phyloP scores from a whole-genome alignment of 495 filamentous ascomycete genomes.

The Cercophora sp. region DNA sequence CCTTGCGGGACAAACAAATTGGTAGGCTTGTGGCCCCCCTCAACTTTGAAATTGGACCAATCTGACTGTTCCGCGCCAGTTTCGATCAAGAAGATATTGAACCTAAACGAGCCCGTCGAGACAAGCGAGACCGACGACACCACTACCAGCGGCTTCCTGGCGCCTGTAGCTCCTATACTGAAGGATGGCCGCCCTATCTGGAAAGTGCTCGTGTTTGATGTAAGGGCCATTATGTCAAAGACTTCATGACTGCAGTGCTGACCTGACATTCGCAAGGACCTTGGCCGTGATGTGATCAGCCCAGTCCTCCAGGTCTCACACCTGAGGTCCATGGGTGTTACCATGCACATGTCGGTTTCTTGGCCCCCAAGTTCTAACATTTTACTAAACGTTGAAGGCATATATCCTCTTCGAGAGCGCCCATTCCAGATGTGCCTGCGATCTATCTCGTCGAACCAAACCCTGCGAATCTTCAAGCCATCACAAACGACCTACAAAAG shows the following conservation, averaged over 20 bases:
- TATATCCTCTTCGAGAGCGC: conserved; percentile 75
- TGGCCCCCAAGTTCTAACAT: background rate
- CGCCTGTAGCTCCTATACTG: conserved; percentile 72
- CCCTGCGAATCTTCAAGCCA: conserved; percentile 68
- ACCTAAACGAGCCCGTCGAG: conserved; percentile 74
- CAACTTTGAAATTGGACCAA: background rate
- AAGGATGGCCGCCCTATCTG: conserved; percentile 82
- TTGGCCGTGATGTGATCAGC: conserved; percentile 72
- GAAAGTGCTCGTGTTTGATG: conserved; percentile 37
- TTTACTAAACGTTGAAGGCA: conserved; percentile 41
- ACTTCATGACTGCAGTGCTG: too few species aligned
- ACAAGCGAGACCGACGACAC: conserved; percentile 50
- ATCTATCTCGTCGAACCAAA: conserved; percentile 94
- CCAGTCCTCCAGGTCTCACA: conserved; percentile 92
- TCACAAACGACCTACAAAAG: conserved; percentile 82
- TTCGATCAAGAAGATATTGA: conserved; percentile 93
- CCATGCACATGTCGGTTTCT: conserved; percentile 71
- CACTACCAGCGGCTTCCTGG: conserved; percentile 61
- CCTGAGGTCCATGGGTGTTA: conserved; percentile 86
- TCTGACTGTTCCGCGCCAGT: conserved; percentile 46
- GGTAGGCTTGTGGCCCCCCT: conserved; percentile 46
- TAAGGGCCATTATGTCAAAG: too few species aligned
- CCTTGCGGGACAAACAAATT: conserved; percentile 93
- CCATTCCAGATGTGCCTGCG: conserved; percentile 94
- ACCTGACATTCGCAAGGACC: conserved; percentile 37